Evolutionary conservation across 2,329 filamentous ascomycete genomes (phyloP).

Genomic region (Sclerotinia nivalis): DNA sequence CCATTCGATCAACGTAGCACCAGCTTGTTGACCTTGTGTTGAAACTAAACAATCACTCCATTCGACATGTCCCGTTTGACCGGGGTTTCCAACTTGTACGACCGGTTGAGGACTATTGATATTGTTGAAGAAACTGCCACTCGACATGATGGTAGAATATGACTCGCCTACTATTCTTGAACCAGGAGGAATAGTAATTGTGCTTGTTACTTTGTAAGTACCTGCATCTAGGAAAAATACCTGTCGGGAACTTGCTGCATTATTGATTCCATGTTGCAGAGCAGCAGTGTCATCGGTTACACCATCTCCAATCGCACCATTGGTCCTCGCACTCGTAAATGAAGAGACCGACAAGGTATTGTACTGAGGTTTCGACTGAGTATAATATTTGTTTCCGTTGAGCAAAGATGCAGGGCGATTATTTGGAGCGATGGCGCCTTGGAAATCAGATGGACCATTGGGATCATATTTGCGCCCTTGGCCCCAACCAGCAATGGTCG

Average conservation of each 20-base stretch:
- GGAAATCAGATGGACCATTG: conserved; percentile 44
- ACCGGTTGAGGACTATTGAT: conserved; percentile 49
- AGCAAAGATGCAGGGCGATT: conserved; percentile 18
- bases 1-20: conserved; percentile 65
- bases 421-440: conserved; percentile 45
- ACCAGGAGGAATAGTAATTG: conserved; percentile 50
- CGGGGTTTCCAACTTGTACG: conserved; percentile 55
- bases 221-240: conserved; percentile 60
- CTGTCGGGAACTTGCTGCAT: conserved; percentile 49
- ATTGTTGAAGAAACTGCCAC: conserved; percentile 49
- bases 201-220: conserved; percentile 53
- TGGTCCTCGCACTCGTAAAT: conserved; percentile 48
- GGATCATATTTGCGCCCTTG: conserved; percentile 54
- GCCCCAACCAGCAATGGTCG: conserved; percentile 18
- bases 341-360: conserved; percentile 42
- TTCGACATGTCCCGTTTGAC: conserved; percentile 60
- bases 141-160: conserved; percentile 46
- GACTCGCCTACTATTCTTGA: conserved; percentile 45
- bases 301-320: conserved; percentile 53
- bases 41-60: conserved; percentile 62
- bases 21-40: conserved; percentile 60
- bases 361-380: conserved; percentile 57
- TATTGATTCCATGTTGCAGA: conserved; percentile 56
- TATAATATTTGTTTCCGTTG: conserved; percentile 42
- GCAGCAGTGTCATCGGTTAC: conserved; percentile 59